phyloP scores from a whole-genome alignment of 2,329 filamentous ascomycete species.

The Paecilomyces fulvus region DNA sequence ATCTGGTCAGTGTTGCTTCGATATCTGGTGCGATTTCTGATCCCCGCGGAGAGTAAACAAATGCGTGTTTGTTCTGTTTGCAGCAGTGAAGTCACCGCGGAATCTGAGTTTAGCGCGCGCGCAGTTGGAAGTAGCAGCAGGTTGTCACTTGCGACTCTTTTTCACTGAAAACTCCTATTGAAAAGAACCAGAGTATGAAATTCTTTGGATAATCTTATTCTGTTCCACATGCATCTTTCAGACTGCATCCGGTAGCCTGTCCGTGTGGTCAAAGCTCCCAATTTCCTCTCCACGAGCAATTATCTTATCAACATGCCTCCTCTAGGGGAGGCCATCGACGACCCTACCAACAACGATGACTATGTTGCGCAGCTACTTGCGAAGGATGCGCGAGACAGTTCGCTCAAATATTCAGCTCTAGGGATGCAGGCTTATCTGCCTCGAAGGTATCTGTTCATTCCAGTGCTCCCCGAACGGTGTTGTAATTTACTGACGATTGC shows the following conservation, averaged over 20 bases:
- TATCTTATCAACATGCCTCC: constrained; percentile 18
- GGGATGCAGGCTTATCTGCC: constrained; percentile 61
- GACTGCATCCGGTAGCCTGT: background rate
- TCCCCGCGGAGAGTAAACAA: constrained; percentile 3
- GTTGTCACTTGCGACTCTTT: background rate
- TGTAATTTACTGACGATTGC: constrained; percentile 4
- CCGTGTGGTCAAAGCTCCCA: background rate
- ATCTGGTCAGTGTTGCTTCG: background rate
- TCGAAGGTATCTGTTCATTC: constrained; percentile 37
- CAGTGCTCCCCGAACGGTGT: constrained; percentile 5
- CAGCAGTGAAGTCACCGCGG: constrained; percentile 8
- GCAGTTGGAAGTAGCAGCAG: background rate
- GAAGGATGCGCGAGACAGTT: constrained; percentile 67
- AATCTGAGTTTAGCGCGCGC: background rate
- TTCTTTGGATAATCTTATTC: background rate
- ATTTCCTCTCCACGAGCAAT: background rate
- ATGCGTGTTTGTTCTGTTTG: constrained; percentile 11
- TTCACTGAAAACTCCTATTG: background rate
- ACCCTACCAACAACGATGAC: constrained; percentile 34
- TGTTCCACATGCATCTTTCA: background rate
- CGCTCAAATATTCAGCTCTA: constrained; percentile 64
- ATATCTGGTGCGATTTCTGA: background rate
- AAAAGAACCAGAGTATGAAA: background rate
- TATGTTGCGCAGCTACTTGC: constrained; percentile 73
- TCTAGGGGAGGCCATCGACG: constrained; percentile 30